Base-by-base conservation (phyloP, 1,139 yeast genomes). In the Hyphopichia fennica region DNA sequence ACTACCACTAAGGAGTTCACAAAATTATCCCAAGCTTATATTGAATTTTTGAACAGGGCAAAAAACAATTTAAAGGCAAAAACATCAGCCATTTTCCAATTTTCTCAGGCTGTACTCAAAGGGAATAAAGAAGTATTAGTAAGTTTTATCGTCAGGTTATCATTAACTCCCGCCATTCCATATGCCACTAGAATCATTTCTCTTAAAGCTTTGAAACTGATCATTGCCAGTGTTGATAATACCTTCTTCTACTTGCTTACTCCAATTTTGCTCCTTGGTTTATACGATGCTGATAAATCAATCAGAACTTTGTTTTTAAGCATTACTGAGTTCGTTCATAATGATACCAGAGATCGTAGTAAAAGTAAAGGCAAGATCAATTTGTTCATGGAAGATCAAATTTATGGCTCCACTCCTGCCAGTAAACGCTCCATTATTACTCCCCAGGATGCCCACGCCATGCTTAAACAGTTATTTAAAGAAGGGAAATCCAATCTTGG, bases 141-240 rank as follows among this genome's bases (percentile, higher is more conserved):
- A 16, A 75, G 89, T 0, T 86, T 84, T 54, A 58, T 82, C 37
- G 53, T 81, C n/a, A 71, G 90, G 57, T 65, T 80, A 10, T 62
- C 82, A 0, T 69, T 79, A 30, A 75, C 86, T 3, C 75, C 81
- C 4, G 67, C 78, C 2, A 70, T 81, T 4, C 93, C 93, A 34
- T 53, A 76, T 13, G 69, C 77, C 22, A 74, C 79, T 15, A 75
- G 88, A 56, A 54, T 76, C 16, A 61, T 70, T 17, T 69, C 84
- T 2, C 61, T 83, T 43, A 60, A 65, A 25, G 58, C 63, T 31
- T 51, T 81, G 31, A 65, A 64, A 18, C 53, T 57, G 25, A 60
- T 58, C 25, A 57, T 82, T 30, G 58, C 65, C 29, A 62, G 61
- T 27, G 57, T 69, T 39, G 61, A 69, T 28, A 59, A 63, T 25